Evolutionary conservation across 2,329 filamentous ascomycete genomes (phyloP).

Genomic region (Penicillium sp.): DNA sequence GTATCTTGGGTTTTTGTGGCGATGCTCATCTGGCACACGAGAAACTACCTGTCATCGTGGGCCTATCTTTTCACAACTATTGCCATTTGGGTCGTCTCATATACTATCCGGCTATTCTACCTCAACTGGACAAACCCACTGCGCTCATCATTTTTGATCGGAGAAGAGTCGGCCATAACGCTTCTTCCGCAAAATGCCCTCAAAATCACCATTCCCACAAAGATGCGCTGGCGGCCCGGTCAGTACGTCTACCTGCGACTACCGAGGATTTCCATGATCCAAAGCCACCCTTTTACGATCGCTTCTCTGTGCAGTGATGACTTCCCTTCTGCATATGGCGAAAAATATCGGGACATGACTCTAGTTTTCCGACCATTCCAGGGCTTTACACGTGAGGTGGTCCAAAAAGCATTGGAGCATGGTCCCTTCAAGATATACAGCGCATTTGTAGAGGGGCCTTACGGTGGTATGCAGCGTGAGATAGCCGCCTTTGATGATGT

Average conservation of each 20-base stretch:
- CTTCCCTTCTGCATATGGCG: constrained; percentile 87
- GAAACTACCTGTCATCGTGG: constrained; percentile 90
- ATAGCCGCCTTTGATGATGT: constrained; percentile 91
- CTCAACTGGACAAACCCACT: constrained; percentile 87
- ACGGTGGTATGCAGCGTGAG: constrained; percentile 88
- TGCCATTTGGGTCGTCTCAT: constrained; percentile 74
- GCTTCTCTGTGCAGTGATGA: constrained; percentile 89
- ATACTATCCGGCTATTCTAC: constrained; percentile 73
- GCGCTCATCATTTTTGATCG: constrained; percentile 72
- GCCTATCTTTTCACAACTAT: constrained; percentile 79
- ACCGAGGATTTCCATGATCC: constrained; percentile 84
- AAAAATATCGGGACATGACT: constrained; percentile 82
- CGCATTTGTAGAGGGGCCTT: constrained; percentile 89
- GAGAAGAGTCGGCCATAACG: constrained; percentile 86
- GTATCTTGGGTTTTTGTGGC: constrained; percentile 77
- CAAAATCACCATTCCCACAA: constrained; percentile 90
- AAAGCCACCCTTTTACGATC: constrained; percentile 95
- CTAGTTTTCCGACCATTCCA: constrained; percentile 89
- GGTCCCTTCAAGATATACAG: constrained; percentile 90
- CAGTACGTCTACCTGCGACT: constrained; percentile 95
- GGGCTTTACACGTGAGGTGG: constrained; percentile 82
- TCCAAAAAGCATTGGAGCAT: constrained; percentile 79
- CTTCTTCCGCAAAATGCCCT: constrained; percentile 91
- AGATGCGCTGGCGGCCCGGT: constrained; percentile 87
- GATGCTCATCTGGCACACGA: constrained; percentile 92